phyloP scores from a whole-genome alignment of 129 eudicot genomes.

The Flaveria brownii region DNA sequence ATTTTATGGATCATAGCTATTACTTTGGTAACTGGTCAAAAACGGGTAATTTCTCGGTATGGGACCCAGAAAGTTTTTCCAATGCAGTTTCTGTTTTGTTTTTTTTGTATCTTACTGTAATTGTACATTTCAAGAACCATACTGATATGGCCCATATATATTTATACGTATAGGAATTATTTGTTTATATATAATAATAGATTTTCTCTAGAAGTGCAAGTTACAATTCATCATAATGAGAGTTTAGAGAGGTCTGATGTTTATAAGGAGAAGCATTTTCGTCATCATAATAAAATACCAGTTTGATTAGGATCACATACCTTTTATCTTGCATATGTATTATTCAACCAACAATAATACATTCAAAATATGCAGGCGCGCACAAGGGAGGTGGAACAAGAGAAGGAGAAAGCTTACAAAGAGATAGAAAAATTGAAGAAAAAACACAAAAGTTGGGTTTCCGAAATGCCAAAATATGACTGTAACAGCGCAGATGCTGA shows the following conservation, averaged over 20 bases:
- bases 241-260: no score
- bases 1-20: no score
- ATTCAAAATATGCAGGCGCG: constrained; percentile 52
- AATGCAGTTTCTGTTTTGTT: neutral
- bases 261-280: neutral
- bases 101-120: no score
- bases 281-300: neutral
- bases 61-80: neutral
- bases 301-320: neutral
- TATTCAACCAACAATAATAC: neutral
- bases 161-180: neutral
- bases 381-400: constrained; percentile 65
- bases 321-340: neutral
- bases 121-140: no score
- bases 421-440: constrained; percentile 62
- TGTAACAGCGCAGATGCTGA: constrained; percentile 25
- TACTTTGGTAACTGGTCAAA: neutral
- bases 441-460: constrained; percentile 45
- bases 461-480: constrained; percentile 31
- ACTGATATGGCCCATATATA: no score
- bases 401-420: constrained; percentile 67
- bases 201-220: no score
- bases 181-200: neutral
- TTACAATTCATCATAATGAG: no score
- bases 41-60: neutral